Conservation (phyloP, 805 yeast genomes). For the Suhomyces faveliae region DNA sequence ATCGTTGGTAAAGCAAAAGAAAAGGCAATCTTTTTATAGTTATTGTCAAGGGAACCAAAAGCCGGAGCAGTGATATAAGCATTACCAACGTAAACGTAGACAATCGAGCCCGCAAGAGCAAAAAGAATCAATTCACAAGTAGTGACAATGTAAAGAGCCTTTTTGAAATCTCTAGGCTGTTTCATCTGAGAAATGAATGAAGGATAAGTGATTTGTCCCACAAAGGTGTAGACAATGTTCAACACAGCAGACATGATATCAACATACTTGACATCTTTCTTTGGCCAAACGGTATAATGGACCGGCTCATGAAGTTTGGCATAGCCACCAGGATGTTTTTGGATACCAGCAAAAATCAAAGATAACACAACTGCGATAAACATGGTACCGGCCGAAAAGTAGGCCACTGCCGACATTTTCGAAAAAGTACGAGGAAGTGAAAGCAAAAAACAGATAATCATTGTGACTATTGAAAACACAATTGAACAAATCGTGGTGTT, state of each 20-base stretch:
- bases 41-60: constrained; percentile 49
- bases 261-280: constrained; percentile 51
- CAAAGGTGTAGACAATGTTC: constrained; percentile 62
- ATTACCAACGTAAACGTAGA: constrained; percentile 58
- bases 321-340: constrained; percentile 46
- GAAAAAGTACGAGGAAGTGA: constrained; percentile 59
- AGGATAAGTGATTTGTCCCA: constrained; percentile 63
- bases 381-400: constrained; percentile 57
- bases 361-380: constrained; percentile 53
- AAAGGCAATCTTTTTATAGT: constrained; percentile 53
- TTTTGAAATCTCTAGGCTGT: constrained; percentile 55
- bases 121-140: constrained; percentile 48
- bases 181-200: constrained; percentile 62
- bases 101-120: constrained; percentile 54
- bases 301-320: constrained; percentile 31
- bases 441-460: constrained; percentile 48
- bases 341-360: constrained; percentile 53
- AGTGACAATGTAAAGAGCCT: constrained; percentile 54
- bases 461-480: constrained; percentile 49
- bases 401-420: constrained; percentile 49
- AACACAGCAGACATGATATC: constrained; percentile 54
- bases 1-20: constrained; percentile 63
- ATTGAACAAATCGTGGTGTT: constrained; percentile 51
- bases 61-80: constrained; percentile 58
- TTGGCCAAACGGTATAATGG: constrained; percentile 49